A percentile compares a stretch with the other conserved stretches of the same genome.
Conservation (phyloP, 495 filamentous ascomycete genomes). For the Daldinia concentrica region DNA sequence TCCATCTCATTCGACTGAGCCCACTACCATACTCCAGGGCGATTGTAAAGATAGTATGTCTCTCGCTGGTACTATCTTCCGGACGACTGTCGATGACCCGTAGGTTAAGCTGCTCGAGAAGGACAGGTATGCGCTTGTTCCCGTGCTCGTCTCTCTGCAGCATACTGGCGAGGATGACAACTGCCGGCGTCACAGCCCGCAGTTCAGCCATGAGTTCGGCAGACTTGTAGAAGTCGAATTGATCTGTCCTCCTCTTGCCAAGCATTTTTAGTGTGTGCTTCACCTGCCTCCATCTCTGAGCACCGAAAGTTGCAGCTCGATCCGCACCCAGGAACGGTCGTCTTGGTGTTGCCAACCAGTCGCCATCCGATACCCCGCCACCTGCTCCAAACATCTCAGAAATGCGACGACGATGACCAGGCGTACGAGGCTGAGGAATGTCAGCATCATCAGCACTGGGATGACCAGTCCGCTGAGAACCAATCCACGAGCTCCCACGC, state of each 20-base stretch:
- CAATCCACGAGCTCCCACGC: conserved; percentile 65
- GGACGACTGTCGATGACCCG: conserved; percentile 79
- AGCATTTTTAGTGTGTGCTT: conserved; percentile 86
- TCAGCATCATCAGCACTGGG: conserved; percentile 55
- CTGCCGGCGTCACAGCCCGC: conserved; percentile 88
- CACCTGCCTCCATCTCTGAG: conserved; percentile 85
- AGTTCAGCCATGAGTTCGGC: conserved; percentile 96
- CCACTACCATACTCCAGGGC: conserved; percentile 97
- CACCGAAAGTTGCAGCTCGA: conserved; percentile 78
- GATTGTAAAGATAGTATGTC: conserved; percentile 88
- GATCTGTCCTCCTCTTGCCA: conserved; percentile 82
- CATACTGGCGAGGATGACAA: conserved; percentile 93
- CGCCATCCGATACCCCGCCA: conserved; percentile 61
- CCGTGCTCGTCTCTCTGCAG: conserved; percentile 97
- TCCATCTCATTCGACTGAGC: conserved; percentile 96
- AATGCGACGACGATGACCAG: conserved; percentile 76
- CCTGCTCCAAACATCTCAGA: conserved; percentile 71
- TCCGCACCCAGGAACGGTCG: conserved; percentile 66
- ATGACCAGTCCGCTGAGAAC: conserved; percentile 45
- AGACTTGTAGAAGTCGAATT: conserved; percentile 92
- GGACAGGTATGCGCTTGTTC: conserved; percentile 90
- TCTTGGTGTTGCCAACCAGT: conserved; percentile 56
- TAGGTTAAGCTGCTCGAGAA: conserved; percentile 94
- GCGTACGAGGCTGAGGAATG: conserved; percentile 63
- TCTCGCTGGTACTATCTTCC: conserved; percentile 70